These are phyloP conservation scores for Geosmithia putterillii DNA, from an alignment of 2,329 filamentous ascomycete species.

Conservation along the genomic window DNA sequence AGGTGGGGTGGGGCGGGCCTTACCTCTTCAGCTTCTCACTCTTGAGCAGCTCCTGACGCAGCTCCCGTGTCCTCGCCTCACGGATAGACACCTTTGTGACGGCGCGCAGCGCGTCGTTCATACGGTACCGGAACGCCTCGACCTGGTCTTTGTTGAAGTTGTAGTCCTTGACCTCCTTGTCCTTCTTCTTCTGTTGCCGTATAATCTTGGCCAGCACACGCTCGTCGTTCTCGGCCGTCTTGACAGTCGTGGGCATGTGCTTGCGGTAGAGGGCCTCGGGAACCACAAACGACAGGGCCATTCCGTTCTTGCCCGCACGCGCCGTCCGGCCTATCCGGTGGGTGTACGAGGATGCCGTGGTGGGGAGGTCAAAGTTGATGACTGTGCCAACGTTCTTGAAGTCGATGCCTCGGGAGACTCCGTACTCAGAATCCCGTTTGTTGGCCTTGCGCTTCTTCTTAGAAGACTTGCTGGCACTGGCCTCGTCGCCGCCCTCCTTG, in stretches of 20 bases:
- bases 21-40: conserved; percentile 79
- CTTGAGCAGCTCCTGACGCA: conserved; percentile 81
- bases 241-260: conserved; percentile 73
- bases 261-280: conserved; percentile 74
- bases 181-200: conserved; percentile 65
- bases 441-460: conserved; percentile 54
- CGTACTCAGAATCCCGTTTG: conserved; percentile 73
- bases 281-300: conserved; percentile 91
- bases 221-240: conserved; percentile 72
- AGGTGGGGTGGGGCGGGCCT: conserved; percentile 2
- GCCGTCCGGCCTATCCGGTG: conserved; percentile 92
- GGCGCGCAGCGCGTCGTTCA: conserved; percentile 81
- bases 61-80: conserved; percentile 77
- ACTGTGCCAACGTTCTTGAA: conserved; percentile 93
- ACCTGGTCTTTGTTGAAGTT: conserved; percentile 91
- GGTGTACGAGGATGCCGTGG: conserved; percentile 83
- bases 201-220: conserved; percentile 69
- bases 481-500: conserved; percentile 9
- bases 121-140: conserved; percentile 87
- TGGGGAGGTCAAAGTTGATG: conserved; percentile 92
- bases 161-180: conserved; percentile 77
- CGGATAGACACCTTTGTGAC: conserved; percentile 84
- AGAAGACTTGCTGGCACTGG: conserved; percentile 7
- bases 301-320: conserved; percentile 80
- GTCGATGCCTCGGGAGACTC: conserved; percentile 68